Evolutionary conservation across 352 stramenopile genomes (phyloP).

Genomic region (Aphanomyces euteiches): DNA sequence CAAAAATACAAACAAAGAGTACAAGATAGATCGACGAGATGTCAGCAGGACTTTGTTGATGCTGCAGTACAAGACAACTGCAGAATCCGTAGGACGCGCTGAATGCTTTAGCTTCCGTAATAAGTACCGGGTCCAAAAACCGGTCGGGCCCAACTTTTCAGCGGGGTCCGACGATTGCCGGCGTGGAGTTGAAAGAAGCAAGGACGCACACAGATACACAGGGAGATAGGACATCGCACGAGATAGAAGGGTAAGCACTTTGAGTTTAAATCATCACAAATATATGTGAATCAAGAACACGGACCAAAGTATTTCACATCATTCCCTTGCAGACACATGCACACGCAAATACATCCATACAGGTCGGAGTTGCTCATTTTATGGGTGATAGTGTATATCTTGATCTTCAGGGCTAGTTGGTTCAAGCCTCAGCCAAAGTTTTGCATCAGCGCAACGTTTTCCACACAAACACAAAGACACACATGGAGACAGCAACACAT

Average conservation of each 20-base stretch:
- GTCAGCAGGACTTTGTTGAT: slow-evolving; percentile 84
- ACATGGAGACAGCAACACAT: slow-evolving; percentile 13
- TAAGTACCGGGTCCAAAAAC: slow-evolving; percentile 85
- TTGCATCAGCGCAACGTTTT: slow-evolving; percentile 79
- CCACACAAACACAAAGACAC: slow-evolving; percentile 27
- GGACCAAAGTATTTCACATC: slow-evolving; percentile 90
- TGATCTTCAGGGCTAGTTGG: slow-evolving; percentile 89
- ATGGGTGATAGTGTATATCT: slow-evolving; percentile 92
- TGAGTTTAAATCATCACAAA: slow-evolving; percentile 88
- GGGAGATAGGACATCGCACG: slow-evolving; percentile 26
- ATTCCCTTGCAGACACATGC: slow-evolving; percentile 39
- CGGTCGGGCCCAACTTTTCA: slow-evolving; percentile 84
- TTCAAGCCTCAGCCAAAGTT: slow-evolving; percentile 81
- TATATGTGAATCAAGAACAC: slow-evolving; percentile 86
- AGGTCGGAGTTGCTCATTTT: slow-evolving; percentile 75
- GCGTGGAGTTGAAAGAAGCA: slow-evolving; percentile 87
- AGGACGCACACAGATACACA: slow-evolving; percentile 19
- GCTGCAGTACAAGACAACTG: slow-evolving; percentile 46
- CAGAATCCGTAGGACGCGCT: slow-evolving; percentile 86
- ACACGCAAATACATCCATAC: slow-evolving; percentile 32
- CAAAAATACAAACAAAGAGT: not conserved
- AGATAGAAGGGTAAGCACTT: slow-evolving; percentile 72
- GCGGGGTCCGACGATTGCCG: slow-evolving; percentile 80
- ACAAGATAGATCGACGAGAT: slow-evolving; percentile 37
- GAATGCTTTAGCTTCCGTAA: slow-evolving; percentile 73